These are phyloP conservation scores for Boechera stricta DNA, from an alignment of 345 rosid genomes.

Conservation along the genomic window DNA sequence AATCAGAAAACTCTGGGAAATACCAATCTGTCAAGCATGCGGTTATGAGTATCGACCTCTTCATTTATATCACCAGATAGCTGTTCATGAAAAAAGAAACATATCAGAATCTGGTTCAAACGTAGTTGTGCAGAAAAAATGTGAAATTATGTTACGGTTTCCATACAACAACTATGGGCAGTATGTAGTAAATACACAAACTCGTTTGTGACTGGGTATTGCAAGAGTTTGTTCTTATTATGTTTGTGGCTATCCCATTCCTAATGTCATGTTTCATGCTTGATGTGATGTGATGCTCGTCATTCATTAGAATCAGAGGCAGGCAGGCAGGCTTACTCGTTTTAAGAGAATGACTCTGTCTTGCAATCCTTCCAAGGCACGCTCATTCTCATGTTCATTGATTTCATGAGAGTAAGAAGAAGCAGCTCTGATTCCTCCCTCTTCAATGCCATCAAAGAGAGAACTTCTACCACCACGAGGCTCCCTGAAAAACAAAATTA, in stretches of 20 bases:
- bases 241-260: background rate
- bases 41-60: slow-evolving; percentile 88
- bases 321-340: slow-evolving; percentile 61
- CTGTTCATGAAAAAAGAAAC: slow-evolving; percentile 46
- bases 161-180: background rate
- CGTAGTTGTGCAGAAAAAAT: background rate
- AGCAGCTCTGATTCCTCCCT: slow-evolving; percentile 92
- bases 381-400: slow-evolving; percentile 91
- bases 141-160: background rate
- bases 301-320: background rate
- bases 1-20: background rate
- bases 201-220: background rate
- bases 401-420: slow-evolving; percentile 89
- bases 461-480: slow-evolving; percentile 66
- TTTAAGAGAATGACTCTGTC: slow-evolving; percentile 86
- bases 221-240: background rate
- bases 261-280: background rate
- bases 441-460: slow-evolving; percentile 93
- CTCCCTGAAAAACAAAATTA: slow-evolving; percentile 56
- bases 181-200: background rate
- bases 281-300: background rate
- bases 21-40: slow-evolving; percentile 89
- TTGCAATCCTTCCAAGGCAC: slow-evolving; percentile 92
- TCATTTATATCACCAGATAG: slow-evolving; percentile 89
- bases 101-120: slow-evolving; percentile 16